Conservation (phyloP, 805 yeast species). For the Jamesozyma jinghongensis region DNA sequence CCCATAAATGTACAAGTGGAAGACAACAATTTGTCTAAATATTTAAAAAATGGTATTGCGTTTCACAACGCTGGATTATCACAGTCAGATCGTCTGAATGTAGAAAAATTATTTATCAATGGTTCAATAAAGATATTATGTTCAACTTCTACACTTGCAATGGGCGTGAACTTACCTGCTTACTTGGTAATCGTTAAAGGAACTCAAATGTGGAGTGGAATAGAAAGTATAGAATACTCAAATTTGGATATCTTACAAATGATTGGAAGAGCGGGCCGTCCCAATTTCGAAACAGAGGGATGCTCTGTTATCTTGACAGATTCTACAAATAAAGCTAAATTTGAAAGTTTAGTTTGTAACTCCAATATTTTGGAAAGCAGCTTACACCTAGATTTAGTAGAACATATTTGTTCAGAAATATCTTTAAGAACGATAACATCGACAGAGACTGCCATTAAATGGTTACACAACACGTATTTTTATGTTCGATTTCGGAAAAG, state of each 20-base stretch:
- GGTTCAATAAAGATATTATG: slow-evolving; percentile 40
- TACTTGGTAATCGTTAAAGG: slow-evolving; percentile 54
- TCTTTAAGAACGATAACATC: slow-evolving; percentile 34
- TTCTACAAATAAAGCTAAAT: slow-evolving; percentile 27
- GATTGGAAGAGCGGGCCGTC: slow-evolving; percentile 61
- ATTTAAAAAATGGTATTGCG: slow-evolving; percentile 34
- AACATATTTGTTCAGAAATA: slow-evolving; percentile 38
- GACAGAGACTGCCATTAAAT: slow-evolving; percentile 33
- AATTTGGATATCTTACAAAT: slow-evolving; percentile 50
- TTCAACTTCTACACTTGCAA: slow-evolving; percentile 52
- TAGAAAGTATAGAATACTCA: slow-evolving; percentile 43
- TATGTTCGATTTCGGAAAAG: slow-evolving; percentile 36
- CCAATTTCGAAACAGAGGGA: slow-evolving; percentile 44
- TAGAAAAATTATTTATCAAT: slow-evolving; percentile 38
- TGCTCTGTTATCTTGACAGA: slow-evolving; percentile 43
- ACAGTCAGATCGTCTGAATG: slow-evolving; percentile 35
- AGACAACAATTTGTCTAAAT: slow-evolving; percentile 4
- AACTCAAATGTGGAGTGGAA: slow-evolving; percentile 48
- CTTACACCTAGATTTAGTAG: slow-evolving; percentile 33
- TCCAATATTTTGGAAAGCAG: slow-evolving; percentile 40
- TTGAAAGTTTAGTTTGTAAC: slow-evolving; percentile 36
- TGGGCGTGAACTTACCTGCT: slow-evolving; percentile 55
- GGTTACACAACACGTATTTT: slow-evolving; percentile 44
- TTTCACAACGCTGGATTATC: slow-evolving; percentile 54
- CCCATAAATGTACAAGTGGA: background rate